These are phyloP conservation scores for Sporothrix variecibatus DNA, from an alignment of 2,329 filamentous ascomycete species.

Conservation along the genomic window DNA sequence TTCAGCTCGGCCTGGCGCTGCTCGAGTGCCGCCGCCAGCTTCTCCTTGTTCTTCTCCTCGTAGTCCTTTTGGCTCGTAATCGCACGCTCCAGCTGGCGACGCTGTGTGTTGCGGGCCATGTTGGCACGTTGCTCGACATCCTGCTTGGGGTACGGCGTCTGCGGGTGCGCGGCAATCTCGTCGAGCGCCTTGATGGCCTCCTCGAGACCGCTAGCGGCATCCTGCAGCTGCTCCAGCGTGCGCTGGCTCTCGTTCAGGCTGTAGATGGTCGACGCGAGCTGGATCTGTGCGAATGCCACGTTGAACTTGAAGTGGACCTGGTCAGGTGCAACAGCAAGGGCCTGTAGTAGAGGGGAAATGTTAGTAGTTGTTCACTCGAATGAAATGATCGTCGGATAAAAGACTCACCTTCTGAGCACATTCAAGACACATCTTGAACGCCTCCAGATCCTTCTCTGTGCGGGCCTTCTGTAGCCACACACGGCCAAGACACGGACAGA, in stretches of 20 bases:
- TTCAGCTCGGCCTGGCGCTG: constrained; percentile 78
- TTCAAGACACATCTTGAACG: constrained; percentile 58
- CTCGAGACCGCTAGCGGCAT: constrained; percentile 74
- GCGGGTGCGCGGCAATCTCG: constrained; percentile 61
- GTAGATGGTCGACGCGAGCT: constrained; percentile 81
- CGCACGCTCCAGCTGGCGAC: constrained; percentile 84
- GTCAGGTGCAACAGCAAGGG: constrained; percentile 75
- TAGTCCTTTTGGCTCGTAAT: constrained; percentile 85
- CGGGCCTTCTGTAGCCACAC: constrained; percentile 84
- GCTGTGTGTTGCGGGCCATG: constrained; percentile 95
- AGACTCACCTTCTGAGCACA: constrained; percentile 62
- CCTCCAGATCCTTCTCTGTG: constrained; percentile 58
- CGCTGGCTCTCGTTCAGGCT: constrained; percentile 73
- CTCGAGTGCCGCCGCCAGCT: constrained; percentile 77
- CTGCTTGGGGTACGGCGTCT: constrained; percentile 82
- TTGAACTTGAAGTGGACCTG: constrained; percentile 96
- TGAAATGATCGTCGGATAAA: too few relatives aligned
- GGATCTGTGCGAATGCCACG: constrained; percentile 94
- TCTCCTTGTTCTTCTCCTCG: constrained; percentile 88
- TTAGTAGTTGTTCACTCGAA: too few relatives aligned
- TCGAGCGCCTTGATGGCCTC: constrained; percentile 76
- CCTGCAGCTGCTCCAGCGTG: constrained; percentile 76
- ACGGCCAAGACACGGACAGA: constrained; percentile 81
- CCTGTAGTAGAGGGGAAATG: constrained; percentile 45
- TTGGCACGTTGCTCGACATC: constrained; percentile 94